These are phyloP conservation scores for Edaphochlamys debaryana DNA, from an alignment of 139 green algal genomes.

Conservation along the genomic window DNA sequence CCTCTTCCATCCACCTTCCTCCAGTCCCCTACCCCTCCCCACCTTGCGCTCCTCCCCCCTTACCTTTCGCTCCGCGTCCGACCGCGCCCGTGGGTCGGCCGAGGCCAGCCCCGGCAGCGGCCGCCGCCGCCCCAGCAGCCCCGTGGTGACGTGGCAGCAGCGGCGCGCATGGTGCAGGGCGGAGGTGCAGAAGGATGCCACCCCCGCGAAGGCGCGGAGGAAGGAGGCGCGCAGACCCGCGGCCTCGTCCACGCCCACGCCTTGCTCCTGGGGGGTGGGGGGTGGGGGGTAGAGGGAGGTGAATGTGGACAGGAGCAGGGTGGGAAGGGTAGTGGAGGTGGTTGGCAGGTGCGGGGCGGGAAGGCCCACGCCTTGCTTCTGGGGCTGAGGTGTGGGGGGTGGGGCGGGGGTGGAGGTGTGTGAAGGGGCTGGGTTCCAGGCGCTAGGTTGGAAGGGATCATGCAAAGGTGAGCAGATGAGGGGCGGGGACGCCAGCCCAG, in stretches of 20 bases:
- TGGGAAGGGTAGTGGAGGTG: not conserved
- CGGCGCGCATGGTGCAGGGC: constrained; percentile 28
- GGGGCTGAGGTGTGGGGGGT: no score
- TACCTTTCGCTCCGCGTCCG: constrained; percentile 39
- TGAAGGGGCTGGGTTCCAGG: no score
- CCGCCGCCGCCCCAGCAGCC: constrained; percentile 50
- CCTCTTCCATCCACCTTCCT: no score
- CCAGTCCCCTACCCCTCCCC: no score
- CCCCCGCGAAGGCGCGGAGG: constrained; percentile 62
- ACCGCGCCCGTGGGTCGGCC: not conserved
- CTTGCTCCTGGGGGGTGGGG: constrained; percentile 28
- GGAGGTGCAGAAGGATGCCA: constrained; percentile 52
- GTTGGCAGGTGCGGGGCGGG: not conserved
- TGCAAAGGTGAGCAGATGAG: no score
- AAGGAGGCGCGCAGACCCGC: constrained; percentile 58
- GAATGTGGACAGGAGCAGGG: not conserved
- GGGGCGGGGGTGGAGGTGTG: no score
- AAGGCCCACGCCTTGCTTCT: no score
- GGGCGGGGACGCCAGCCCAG: no score
- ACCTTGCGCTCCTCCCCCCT: no score
- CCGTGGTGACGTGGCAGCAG: constrained; percentile 54
- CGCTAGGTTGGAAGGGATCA: no score
- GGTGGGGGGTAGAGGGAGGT: no score
- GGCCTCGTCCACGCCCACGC: constrained; percentile 28
- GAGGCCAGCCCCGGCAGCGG: constrained; percentile 56